Evolutionary conservation across 805 yeast genomes (phyloP).

Genomic region (Metschnikowia anglica): DNA sequence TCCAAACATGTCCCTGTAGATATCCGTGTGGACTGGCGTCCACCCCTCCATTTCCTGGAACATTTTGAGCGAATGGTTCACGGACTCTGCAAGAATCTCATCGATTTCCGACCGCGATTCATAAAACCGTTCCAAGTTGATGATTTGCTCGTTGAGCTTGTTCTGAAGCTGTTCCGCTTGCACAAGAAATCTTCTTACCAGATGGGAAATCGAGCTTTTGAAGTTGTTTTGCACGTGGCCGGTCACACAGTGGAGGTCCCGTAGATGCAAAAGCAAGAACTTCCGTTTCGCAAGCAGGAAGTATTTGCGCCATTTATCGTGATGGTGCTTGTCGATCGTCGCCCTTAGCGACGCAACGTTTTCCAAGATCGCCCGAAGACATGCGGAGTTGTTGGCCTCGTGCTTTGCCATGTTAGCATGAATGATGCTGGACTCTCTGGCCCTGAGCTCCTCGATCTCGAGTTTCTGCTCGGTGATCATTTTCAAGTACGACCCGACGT

Average conservation of each 20-base stretch:
- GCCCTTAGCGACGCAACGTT: conserved; percentile 41
- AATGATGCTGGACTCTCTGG: conserved; percentile 48
- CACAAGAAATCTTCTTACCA: conserved; percentile 8
- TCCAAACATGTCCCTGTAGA: conserved; percentile 42
- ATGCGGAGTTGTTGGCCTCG: conserved; percentile 35
- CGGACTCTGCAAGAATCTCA: conserved; percentile 46
- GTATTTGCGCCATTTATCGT: conserved; percentile 45
- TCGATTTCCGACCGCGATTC: conserved; percentile 52
- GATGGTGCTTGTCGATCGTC: conserved; percentile 43
- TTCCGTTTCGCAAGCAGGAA: conserved; percentile 48
- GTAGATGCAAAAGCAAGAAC: conserved; percentile 22
- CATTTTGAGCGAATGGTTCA: conserved; percentile 44
- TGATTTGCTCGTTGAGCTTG: conserved; percentile 46
- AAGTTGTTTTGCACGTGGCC: conserved; percentile 3
- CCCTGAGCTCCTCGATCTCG: conserved; percentile 67
- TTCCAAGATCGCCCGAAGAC: conserved; percentile 41
- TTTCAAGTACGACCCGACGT: conserved; percentile 79
- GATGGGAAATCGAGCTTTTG: background rate
- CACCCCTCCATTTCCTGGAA: conserved; percentile 57
- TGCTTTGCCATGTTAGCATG: conserved; percentile 37
- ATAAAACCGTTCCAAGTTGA: conserved; percentile 51
- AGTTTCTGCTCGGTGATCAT: conserved; percentile 79
- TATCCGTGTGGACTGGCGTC: conserved; percentile 44
- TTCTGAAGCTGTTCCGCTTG: conserved; percentile 30
- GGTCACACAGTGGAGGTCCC: conserved; percentile 8